These are phyloP conservation scores for Curvularia spicifera DNA, from an alignment of 2,329 filamentous ascomycete genomes.

Conservation along the genomic window DNA sequence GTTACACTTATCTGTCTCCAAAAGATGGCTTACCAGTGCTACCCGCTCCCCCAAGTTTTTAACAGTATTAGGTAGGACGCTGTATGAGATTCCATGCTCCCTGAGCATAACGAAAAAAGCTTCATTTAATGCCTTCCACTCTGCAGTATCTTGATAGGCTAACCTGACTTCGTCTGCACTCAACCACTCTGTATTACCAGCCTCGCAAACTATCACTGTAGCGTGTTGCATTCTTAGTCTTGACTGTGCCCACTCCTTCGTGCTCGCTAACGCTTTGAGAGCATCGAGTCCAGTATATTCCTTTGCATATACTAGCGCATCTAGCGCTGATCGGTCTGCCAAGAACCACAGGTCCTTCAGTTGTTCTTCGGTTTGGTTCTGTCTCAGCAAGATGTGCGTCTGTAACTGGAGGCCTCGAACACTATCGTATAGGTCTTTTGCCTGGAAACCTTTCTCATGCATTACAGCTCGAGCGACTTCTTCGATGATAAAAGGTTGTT, in stretches of 20 bases:
- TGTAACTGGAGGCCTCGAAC: conserved; percentile 6
- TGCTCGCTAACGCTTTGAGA: conserved; percentile 3
- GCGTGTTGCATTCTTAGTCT: conserved; percentile 2
- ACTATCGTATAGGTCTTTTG: conserved; percentile 3
- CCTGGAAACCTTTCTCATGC: conserved; percentile 4
- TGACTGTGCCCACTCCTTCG: conserved; percentile 8
- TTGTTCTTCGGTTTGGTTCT: conserved; percentile 5
- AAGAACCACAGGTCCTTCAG: conserved; percentile 9
- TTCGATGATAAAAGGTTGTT: conserved; percentile 4
- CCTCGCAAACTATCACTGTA: conserved; percentile 10
- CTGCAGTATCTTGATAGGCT: neutral
- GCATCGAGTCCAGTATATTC: conserved; percentile 3
- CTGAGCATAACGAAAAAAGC: neutral
- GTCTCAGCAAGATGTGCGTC: conserved; percentile 4
- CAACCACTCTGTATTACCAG: conserved; percentile 4
- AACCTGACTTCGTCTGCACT: neutral
- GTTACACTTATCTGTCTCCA: neutral
- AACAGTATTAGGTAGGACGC: neutral
- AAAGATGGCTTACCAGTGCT: conserved; percentile 1
- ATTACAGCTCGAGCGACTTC: conserved; percentile 3
- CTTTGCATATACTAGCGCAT: conserved; percentile 5
- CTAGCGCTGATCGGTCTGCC: conserved; percentile 7
- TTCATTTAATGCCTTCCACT: conserved; percentile 3
- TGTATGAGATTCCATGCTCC: neutral
- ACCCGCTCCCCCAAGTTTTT: neutral